phyloP scores from a whole-genome alignment of 2,329 filamentous ascomycete genomes.

The Metarhizium humberi region DNA sequence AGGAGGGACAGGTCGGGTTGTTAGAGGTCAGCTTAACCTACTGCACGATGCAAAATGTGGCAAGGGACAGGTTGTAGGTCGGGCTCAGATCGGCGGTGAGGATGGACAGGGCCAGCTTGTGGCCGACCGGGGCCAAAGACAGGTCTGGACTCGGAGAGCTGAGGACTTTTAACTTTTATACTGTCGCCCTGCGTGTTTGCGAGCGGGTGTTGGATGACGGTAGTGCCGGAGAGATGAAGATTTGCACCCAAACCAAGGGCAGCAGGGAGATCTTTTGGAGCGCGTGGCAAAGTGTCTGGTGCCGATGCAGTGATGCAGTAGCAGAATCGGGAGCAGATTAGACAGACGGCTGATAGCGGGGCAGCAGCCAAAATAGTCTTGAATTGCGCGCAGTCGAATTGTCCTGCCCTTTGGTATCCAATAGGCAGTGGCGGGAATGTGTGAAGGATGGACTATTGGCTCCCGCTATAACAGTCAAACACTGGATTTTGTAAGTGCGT shows the following conservation, averaged over 20 bases:
- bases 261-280: background rate
- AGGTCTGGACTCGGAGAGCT: background rate
- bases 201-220: background rate
- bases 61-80: background rate
- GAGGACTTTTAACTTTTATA: background rate
- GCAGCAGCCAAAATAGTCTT: background rate
- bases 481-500: background rate
- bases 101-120: background rate
- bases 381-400: background rate
- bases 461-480: background rate
- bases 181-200: background rate
- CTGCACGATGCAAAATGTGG: background rate
- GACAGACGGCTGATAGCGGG: conserved; percentile 1
- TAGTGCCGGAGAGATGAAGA: background rate
- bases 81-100: conserved; percentile 5
- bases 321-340: background rate
- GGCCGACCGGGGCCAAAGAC: background rate
- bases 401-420: background rate
- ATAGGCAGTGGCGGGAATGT: background rate
- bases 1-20: background rate
- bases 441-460: background rate
- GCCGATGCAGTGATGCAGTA: background rate
- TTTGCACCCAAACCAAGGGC: background rate
- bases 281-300: background rate
- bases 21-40: background rate